Percentiles rank a stretch among this genome's conserved stretches.
These are phyloP conservation scores for Exophiala oligosperma DNA, from an alignment of 2,329 filamentous ascomycete species.

Conservation along the genomic window DNA sequence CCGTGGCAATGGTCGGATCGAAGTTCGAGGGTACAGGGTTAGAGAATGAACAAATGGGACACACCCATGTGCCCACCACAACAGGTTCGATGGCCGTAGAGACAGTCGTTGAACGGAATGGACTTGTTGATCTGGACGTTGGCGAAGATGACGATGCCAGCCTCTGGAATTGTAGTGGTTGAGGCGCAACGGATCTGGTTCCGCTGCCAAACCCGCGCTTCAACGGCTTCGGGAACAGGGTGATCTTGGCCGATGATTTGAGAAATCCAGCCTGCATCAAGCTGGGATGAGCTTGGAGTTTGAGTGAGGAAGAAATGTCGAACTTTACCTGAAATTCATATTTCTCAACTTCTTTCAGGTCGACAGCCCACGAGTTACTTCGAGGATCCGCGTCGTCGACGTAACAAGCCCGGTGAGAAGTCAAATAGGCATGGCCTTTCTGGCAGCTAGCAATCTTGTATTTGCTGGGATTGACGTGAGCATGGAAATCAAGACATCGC, in stretches of 20 bases:
- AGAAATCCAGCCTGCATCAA: slow-evolving; percentile 74
- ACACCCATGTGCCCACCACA: slow-evolving; percentile 77
- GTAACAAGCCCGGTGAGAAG: slow-evolving; percentile 93
- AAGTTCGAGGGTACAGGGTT: slow-evolving; percentile 94
- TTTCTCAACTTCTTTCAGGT: slow-evolving; percentile 87
- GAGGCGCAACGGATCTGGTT: slow-evolving; percentile 47
- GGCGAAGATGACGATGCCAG: slow-evolving; percentile 33
- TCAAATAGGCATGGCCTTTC: slow-evolving; percentile 94
- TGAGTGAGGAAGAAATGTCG: neutral
- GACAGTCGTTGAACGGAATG: slow-evolving; percentile 37
- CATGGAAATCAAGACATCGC: neutral
- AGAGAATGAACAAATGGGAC: slow-evolving; percentile 91
- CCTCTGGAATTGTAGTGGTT: slow-evolving; percentile 22
- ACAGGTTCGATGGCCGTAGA: slow-evolving; percentile 39
- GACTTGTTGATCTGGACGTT: slow-evolving; percentile 33
- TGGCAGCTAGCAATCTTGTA: slow-evolving; percentile 93
- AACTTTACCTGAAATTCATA: slow-evolving; percentile 78
- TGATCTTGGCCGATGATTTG: slow-evolving; percentile 93
- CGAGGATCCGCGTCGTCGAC: slow-evolving; percentile 86
- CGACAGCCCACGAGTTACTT: slow-evolving; percentile 78
- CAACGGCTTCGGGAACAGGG: slow-evolving; percentile 75
- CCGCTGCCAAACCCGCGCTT: slow-evolving; percentile 63
- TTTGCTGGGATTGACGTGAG: slow-evolving; percentile 60
- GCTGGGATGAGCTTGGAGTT: no score
- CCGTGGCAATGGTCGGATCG: slow-evolving; percentile 76